Evolutionary conservation across 2,329 filamentous ascomycete genomes (phyloP).

Genomic region (Phoma sp.): DNA sequence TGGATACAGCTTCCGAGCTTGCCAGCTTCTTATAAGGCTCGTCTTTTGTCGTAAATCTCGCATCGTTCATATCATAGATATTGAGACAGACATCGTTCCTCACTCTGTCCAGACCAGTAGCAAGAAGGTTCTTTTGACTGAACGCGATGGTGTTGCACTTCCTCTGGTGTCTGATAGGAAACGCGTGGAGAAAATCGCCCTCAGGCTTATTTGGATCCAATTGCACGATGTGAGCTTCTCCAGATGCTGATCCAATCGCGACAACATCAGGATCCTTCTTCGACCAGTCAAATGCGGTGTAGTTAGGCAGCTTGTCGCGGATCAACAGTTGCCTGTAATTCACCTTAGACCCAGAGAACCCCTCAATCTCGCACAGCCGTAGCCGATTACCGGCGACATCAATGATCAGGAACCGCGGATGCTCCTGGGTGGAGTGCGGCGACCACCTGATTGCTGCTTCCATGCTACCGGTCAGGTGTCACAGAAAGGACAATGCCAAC

Average conservation of each 20-base stretch:
- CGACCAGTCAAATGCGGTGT: conserved; percentile 71
- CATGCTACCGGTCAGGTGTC: conserved; percentile 48
- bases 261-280: conserved; percentile 68
- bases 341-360: conserved; percentile 46
- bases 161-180: conserved; percentile 75
- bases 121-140: conserved; percentile 72
- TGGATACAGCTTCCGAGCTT: conserved; percentile 75
- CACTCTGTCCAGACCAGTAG: conserved; percentile 79
- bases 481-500: neutral
- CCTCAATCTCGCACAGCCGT: conserved; percentile 60
- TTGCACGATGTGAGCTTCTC: conserved; percentile 75
- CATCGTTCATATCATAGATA: conserved; percentile 75
- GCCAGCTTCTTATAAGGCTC: conserved; percentile 63
- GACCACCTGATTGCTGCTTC: conserved; percentile 70
- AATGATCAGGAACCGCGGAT: conserved; percentile 65
- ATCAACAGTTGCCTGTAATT: conserved; percentile 61
- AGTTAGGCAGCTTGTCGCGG: conserved; percentile 63
- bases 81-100: conserved; percentile 83
- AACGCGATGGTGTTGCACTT: conserved; percentile 84
- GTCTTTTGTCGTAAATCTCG: conserved; percentile 58
- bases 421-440: conserved; percentile 58
- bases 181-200: conserved; percentile 61
- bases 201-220: conserved; percentile 66
- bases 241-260: conserved; percentile 75
- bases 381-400: conserved; percentile 66